These are phyloP conservation scores for Solanum dulcamara DNA, from an alignment of 257 asterid species.

Conservation along the genomic window DNA sequence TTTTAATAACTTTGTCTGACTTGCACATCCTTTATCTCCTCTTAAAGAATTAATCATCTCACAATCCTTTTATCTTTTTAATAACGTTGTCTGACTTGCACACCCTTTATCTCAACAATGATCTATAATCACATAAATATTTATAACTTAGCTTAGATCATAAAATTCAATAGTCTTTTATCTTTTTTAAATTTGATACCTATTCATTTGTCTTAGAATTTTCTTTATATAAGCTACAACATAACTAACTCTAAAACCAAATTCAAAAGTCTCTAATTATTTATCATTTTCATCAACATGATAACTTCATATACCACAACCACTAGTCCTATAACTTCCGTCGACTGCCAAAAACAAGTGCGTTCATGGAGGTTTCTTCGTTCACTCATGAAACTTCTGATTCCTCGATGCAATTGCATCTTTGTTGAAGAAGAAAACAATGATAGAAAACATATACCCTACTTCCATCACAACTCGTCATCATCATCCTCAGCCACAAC, in stretches of 20 bases:
- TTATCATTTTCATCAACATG: background rate
- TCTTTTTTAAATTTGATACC: background rate
- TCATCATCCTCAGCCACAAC: background rate
- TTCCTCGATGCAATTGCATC: slow-evolving; percentile 45
- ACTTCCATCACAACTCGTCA: background rate
- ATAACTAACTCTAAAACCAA: background rate
- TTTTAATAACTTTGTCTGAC: no score
- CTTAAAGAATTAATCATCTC: no score
- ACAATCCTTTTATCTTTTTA: no score
- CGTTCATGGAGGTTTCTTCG: slow-evolving; percentile 62
- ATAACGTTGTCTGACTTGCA: no score
- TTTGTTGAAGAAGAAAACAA: slow-evolving; percentile 18
- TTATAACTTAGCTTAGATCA: background rate
- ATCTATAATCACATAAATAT: background rate
- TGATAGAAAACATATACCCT: slow-evolving; percentile 1
- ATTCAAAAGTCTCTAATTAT: background rate
- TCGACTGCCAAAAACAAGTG: slow-evolving; percentile 60
- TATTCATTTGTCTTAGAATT: background rate
- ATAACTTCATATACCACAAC: slow-evolving; percentile 8
- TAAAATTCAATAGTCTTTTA: background rate
- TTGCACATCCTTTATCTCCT: no score
- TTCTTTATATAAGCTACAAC: background rate
- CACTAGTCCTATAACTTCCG: slow-evolving; percentile 19
- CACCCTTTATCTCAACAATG: no score
- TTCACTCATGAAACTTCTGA: slow-evolving; percentile 28